Evolutionary conservation across 2,329 filamentous ascomycete species (phyloP), one percentile per base, ranked within the genome.

Genomic region (Didymella sp.): DNA sequence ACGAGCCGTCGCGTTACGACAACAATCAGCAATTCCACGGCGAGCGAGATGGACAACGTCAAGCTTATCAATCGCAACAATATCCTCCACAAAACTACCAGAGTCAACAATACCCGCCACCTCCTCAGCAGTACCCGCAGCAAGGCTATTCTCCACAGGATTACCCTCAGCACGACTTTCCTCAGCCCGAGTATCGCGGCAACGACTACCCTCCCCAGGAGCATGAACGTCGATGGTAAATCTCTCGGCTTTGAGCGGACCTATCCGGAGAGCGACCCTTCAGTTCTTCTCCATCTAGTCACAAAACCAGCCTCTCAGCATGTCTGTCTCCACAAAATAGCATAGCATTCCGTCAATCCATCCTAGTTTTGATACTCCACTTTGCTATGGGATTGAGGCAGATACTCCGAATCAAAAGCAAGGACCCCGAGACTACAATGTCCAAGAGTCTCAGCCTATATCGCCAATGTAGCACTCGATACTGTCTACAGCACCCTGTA

Each of bases 141-240:
- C 58, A 59, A 31, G 40, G 33, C n/a, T 58, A 60, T 2, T 35
- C 42, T 22, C 51, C 48, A 12, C 58, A 54, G 19, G 48, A 42
- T n/a, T 58, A 57, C 42, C 25, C 21, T 15, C 38, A 19, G 15
- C 43, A 25, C 8, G 35, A 41, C 19, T 22, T 28, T 17, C 8
- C 22, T 7, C 45, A 55, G 47, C 47, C 33, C 27, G 53, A 57
- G 12, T 53, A 64, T 33, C 54, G 53, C 8, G 45, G 56, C 6
- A 56, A 53, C 27, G 49, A 53, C 9, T 58, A 62, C 42, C 54
- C 21, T 0, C 55, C 51, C n/a, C 59, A 60, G 6, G 56, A 60
- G 8, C 61, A 62, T 21, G 40, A 59, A 33, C 33, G 22, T 15
- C 46, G 47, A 41, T 51, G 47, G 33, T 51, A 42, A 27, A 22